Conservation (phyloP, 257 asterid genomes). For the Mentha longifolia region DNA sequence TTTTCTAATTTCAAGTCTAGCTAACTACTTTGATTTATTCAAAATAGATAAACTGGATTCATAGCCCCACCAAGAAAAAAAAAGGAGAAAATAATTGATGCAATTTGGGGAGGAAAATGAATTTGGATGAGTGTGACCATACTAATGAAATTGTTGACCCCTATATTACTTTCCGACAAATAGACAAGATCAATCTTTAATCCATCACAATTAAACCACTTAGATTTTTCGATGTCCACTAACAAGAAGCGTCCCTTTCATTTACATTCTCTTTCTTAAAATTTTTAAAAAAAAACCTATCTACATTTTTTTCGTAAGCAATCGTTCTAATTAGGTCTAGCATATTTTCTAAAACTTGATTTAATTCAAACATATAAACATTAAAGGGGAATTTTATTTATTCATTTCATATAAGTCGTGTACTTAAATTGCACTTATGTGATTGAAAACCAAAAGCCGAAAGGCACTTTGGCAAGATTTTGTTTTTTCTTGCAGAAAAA, state of each 20-base stretch:
- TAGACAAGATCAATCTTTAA: slow-evolving; percentile 35
- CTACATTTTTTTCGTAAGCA: neutral
- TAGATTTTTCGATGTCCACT: slow-evolving; percentile 29
- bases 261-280: slow-evolving; percentile 32
- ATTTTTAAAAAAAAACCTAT: too few relatives aligned
- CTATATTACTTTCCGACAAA: slow-evolving; percentile 33
- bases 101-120: slow-evolving; percentile 7
- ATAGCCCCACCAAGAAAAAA: neutral
- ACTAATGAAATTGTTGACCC: slow-evolving; percentile 16
- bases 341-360: too few relatives aligned
- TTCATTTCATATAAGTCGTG: neutral
- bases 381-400: neutral
- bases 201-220: slow-evolving; percentile 35
- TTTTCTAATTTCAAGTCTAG: too few relatives aligned
- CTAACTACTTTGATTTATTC: neutral
- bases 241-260: slow-evolving; percentile 33
- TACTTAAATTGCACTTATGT: slow-evolving; percentile 30
- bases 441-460: slow-evolving; percentile 31
- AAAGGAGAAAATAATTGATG: neutral
- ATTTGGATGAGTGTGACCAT: slow-evolving; percentile 32
- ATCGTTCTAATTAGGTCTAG: too few relatives aligned
- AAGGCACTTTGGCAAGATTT: slow-evolving; percentile 36
- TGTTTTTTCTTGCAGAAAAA: slow-evolving; percentile 35
- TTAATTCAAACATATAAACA: too few relatives aligned
- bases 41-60: neutral